These are phyloP conservation scores for Jacaranda mimosifolia DNA, from an alignment of 257 asterid genomes.

Conservation along the genomic window DNA sequence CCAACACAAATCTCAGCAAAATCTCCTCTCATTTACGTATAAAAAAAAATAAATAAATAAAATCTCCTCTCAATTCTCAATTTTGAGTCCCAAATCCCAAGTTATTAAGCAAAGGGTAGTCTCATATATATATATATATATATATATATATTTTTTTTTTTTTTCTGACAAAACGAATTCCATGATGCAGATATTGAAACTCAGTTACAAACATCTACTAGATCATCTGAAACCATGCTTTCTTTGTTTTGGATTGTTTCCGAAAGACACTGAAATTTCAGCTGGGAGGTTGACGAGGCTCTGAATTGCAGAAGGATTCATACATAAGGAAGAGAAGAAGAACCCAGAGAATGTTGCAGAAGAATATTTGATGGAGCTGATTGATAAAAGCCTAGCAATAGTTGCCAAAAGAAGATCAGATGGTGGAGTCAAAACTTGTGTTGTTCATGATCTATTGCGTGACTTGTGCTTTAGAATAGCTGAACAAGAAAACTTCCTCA, in stretches of 20 bases:
- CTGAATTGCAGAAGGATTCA: conserved; percentile 35
- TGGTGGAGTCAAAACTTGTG: too few species aligned
- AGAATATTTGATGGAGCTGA: neutral
- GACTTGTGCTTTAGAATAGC: conserved; percentile 35
- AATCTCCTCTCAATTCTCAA: too few species aligned
- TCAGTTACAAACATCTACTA: conserved; percentile 32
- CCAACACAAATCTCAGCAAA: too few species aligned
- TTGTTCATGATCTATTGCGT: conserved; percentile 35
- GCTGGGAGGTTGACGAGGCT: neutral
- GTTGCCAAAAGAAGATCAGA: too few species aligned
- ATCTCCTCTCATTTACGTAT: too few species aligned
- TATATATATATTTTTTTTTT: too few species aligned
- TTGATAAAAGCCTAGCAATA: too few species aligned
- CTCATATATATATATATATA: too few species aligned
- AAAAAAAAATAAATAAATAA: too few species aligned
- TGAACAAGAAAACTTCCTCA: conserved; percentile 22
- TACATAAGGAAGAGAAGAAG: neutral
- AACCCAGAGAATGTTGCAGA: neutral
- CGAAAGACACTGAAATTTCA: conserved; percentile 25
- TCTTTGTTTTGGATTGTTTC: conserved; percentile 31
- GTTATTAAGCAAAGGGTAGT: too few species aligned
- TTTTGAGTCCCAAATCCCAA: too few species aligned
- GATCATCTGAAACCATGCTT: conserved; percentile 28
- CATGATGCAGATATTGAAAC: conserved; percentile 12
- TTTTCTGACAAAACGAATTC: neutral